Base-by-base conservation (phyloP, 2,329 filamentous ascomycete genomes). In the Keithomyces neogunnii region DNA sequence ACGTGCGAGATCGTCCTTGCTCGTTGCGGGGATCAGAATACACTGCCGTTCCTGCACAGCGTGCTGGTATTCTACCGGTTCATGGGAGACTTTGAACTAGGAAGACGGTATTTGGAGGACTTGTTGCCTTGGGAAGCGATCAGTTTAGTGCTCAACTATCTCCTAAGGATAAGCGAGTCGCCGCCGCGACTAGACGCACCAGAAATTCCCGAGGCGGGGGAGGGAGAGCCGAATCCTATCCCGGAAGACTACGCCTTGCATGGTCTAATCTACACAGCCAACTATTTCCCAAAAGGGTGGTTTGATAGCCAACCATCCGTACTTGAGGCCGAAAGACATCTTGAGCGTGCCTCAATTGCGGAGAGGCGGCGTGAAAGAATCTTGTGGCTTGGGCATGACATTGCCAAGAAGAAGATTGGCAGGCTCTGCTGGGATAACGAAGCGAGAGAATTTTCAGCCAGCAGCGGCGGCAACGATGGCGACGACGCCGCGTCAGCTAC, bases 171-270 rank as follows among this genome's bases (percentile, higher is more conserved):
- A 0, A 59, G 57, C 33, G 59, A 61, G 7, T 64, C 59, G 13
- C 51, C 64, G 3, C 60, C 62, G 3, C 61, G 71, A 30, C 66
- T 81, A 53, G 66, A 69, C 33, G 68, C 60, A 32, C 63, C 61
- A 1, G 60, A 66, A 0, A 82, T 86, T 51, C 78, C 79, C 0
- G 61, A 66, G 1, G 68, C 69, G 2, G 71, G 70, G 2, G 69
- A 69, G 39, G 65, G 71, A 32, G 66, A 67, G 1, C 62, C 72
- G 0, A 72, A 75, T 1, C 84, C 85, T 0, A 63, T 89, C 0
- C 83, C 84, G 0, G 86, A 89, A 47, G 86, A 90, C 54, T 88
- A 81, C 56, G 73, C 78, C 0, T 74, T 88, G 51, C 73, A 83
- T 1, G 86, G 86, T 0, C 68, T 87, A 1, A 63, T 82, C 2